Evolutionary conservation across 23 red algal genomes (phyloP).

Genomic region (Gracilaria caudata): DNA sequence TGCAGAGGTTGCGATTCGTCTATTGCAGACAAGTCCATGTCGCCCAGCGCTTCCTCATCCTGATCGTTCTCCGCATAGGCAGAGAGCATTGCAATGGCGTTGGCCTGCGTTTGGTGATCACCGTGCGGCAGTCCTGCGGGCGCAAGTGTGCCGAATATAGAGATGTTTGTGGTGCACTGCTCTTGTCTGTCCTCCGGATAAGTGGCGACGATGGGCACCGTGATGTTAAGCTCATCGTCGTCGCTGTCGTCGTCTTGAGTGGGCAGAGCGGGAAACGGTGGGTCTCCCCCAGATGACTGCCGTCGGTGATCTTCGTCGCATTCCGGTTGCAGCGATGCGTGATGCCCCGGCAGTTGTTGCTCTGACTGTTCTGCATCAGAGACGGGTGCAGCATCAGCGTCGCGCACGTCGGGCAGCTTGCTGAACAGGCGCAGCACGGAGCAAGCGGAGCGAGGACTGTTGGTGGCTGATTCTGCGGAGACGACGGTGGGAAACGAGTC

Average conservation of each 20-base stretch:
- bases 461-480: neutral
- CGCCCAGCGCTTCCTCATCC: neutral
- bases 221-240: neutral
- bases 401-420: neutral
- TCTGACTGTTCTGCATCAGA: neutral
- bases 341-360: neutral
- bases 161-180: neutral
- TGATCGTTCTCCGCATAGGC: slow-evolving; percentile 14
- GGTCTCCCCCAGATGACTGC: neutral
- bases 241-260: neutral
- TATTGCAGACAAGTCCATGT: slow-evolving; percentile 7
- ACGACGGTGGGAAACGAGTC: neutral
- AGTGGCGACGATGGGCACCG: slow-evolving; percentile 4
- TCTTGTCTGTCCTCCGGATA: slow-evolving; percentile 1
- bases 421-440: neutral
- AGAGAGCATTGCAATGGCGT: neutral
- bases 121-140: neutral
- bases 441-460: neutral
- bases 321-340: neutral
- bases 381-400: neutral
- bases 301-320: neutral
- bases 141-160: neutral
- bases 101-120: neutral
- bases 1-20: neutral
- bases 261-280: too few relatives aligned